phyloP scores from a whole-genome alignment of 2,329 filamentous ascomycete genomes.

The Aspergillus fumigatus region DNA sequence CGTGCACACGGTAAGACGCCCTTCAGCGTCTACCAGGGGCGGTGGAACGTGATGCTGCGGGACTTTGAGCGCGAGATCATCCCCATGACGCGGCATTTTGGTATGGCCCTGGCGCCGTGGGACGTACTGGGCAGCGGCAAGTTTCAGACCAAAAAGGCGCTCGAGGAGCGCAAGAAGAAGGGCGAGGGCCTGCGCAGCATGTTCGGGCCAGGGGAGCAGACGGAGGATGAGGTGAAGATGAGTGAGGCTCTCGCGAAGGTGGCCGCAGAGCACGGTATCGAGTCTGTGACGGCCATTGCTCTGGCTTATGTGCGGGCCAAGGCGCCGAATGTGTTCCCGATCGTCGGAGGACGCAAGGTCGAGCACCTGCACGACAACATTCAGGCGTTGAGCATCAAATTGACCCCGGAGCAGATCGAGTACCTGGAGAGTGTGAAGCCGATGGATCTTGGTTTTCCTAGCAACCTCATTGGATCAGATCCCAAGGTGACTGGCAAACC shows the following conservation, averaged over 20 bases:
- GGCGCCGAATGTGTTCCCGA: constrained; percentile 67
- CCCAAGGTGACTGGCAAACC: constrained; percentile 18
- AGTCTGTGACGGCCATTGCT: constrained; percentile 58
- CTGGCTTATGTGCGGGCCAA: constrained; percentile 72
- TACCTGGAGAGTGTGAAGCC: constrained; percentile 59
- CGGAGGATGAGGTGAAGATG: constrained; percentile 48
- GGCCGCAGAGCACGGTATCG: constrained; percentile 51
- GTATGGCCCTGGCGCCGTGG: constrained; percentile 54
- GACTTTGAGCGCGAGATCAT: constrained; percentile 42
- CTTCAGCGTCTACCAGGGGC: constrained; percentile 38
- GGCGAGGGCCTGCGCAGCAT: constrained; percentile 40
- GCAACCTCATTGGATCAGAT: constrained; percentile 49
- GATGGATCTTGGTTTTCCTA: constrained; percentile 66
- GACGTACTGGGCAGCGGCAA: constrained; percentile 52
- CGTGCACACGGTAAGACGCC: constrained; percentile 36
- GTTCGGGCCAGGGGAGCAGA: constrained; percentile 29
- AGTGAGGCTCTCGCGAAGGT: constrained; percentile 58
- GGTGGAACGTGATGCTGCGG: constrained; percentile 35
- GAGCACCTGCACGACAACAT: constrained; percentile 68
- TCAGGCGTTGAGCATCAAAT: constrained; percentile 41
- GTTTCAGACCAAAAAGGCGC: constrained; percentile 47
- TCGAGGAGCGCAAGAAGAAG: constrained; percentile 40
- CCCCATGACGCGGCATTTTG: constrained; percentile 38
- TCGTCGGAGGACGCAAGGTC: constrained; percentile 65
- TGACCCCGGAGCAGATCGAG: constrained; percentile 59